Base-by-base conservation (phyloP, 345 rosid genomes). In the Rubroshorea leprosula region DNA sequence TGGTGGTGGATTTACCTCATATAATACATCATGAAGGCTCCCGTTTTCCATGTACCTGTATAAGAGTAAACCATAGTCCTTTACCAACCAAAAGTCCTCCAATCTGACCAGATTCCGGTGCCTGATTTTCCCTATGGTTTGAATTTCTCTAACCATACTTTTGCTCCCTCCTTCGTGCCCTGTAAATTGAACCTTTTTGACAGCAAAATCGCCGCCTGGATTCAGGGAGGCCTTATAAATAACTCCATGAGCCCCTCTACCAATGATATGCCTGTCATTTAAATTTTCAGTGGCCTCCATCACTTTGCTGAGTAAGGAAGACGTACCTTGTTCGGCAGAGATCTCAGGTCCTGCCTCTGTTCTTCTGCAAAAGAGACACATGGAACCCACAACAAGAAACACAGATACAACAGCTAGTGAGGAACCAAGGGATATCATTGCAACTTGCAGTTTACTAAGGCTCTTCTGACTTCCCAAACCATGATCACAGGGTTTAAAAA, bases 201-300 rank as follows among this genome's bases (percentile, higher is more conserved):
- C 76, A 1, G 95, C 97, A 57, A 72, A 87, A 24, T 67, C 69
- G 21, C 72, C 35, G 21, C 76, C 78, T 0, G 77, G 72, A 5
- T 66, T 74, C 57, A 87, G 19, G 13, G 72, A 64, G 23, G 83
- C 96, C 74, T 76, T 87, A 56, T 77, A 90, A 10, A 90, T 87
- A 31, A 74, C 71, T 56, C 97, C 97, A 39, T 90, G 97, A 19
- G 80, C 83, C 63, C 95, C 97, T 67, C 72, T 83, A 23, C 95
- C 97, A 8, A 89, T 74, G 64, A 82, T 72, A 46, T 79, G 76
- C 55, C 54, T 78, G 35, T 79, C 91, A 23, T 69, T 65, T 11
- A 89, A 84, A 57, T 89, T 86, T 55, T 79, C 92, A 0, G 92
- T 84, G 25, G 89, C 97, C 65, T 72, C 74, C 60, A 83, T 76